A percentile compares a stretch with the other conserved stretches of the same genome.
Evolutionary conservation across 164 flowering plant species (phyloP).

Genomic region (Aristolochia californica): DNA sequence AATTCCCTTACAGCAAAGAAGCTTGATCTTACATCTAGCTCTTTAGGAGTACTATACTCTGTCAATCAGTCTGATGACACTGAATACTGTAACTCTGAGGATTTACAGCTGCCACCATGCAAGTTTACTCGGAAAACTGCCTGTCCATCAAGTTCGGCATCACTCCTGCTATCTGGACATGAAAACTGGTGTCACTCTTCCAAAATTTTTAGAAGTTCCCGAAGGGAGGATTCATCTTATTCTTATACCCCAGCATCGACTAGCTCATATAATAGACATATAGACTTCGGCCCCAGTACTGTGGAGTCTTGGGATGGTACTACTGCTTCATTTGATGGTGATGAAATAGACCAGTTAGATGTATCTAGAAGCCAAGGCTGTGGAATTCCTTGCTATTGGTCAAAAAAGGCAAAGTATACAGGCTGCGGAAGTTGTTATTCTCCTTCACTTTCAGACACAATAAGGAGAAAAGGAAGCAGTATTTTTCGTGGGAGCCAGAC

Average conservation of each 20-base stretch:
- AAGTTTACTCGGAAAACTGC: slow-evolving; percentile 8
- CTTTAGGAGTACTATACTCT: slow-evolving; percentile 20
- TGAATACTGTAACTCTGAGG: slow-evolving; percentile 60
- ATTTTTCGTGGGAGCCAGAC: slow-evolving; percentile 64
- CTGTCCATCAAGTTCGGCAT: slow-evolving; percentile 21
- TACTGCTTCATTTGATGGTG: slow-evolving; percentile 56
- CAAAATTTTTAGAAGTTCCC: slow-evolving; percentile 30
- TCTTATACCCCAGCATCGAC: slow-evolving; percentile 79
- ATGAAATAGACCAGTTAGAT: slow-evolving; percentile 64
- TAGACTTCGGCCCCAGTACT: slow-evolving; percentile 44
- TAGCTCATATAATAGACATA: slow-evolving; percentile 48
- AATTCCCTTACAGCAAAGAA: slow-evolving; percentile 14
- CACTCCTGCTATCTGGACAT: slow-evolving; percentile 44
- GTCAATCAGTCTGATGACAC: slow-evolving; percentile 70
- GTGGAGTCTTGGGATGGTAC: slow-evolving; percentile 76
- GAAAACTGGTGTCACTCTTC: slow-evolving; percentile 39
- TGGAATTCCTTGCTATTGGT: slow-evolving; percentile 92
- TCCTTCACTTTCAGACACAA: slow-evolving; percentile 82
- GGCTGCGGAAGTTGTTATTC: slow-evolving; percentile 60
- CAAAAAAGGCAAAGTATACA: slow-evolving; percentile 59
- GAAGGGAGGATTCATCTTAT: slow-evolving; percentile 53
- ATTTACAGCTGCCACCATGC: slow-evolving; percentile 17
- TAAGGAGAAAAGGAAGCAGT: slow-evolving; percentile 73
- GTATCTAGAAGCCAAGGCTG: slow-evolving; percentile 69
- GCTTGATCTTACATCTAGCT: slow-evolving; percentile 21